A percentile compares a stretch with the other conserved stretches of the same genome.
phyloP scores from a whole-genome alignment of 257 asterid genomes.

The Parsonsia alboflavescens region DNA sequence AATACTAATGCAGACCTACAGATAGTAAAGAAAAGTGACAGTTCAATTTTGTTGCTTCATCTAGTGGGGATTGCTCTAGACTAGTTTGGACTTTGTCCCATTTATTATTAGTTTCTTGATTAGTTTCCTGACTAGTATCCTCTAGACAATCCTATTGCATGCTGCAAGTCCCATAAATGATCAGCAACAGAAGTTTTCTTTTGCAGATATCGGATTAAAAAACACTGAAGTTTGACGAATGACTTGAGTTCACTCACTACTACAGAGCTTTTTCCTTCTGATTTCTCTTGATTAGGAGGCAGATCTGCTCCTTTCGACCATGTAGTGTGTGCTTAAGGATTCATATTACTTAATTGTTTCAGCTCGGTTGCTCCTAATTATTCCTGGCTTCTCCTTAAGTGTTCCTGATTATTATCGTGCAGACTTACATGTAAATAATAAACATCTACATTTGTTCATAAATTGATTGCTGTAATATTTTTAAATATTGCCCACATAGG shows the following conservation, averaged over 20 bases:
- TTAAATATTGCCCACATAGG: background rate
- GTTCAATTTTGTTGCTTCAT: background rate
- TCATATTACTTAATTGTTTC: conserved; percentile 10
- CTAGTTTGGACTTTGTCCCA: background rate
- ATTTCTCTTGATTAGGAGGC: background rate
- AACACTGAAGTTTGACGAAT: conserved; percentile 9
- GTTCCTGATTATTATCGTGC: background rate
- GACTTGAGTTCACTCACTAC: conserved; percentile 8
- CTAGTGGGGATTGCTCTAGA: background rate
- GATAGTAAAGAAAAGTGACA: background rate
- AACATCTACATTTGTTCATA: conserved; percentile 4
- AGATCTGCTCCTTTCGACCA: background rate
- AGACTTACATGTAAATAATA: conserved; percentile 2
- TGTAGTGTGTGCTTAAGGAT: conserved; percentile 11
- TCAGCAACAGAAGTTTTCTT: background rate
- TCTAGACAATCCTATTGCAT: background rate
- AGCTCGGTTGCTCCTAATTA: background rate
- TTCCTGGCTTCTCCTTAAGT: background rate
- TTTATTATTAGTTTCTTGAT: background rate
- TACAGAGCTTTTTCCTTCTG: background rate
- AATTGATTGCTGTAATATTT: background rate
- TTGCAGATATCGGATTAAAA: conserved; percentile 20
- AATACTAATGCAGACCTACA: background rate
- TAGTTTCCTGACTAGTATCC: background rate
- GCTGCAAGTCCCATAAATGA: background rate